phyloP scores from a whole-genome alignment of 2,329 filamentous ascomycete species.

The Epichloe elymi region DNA sequence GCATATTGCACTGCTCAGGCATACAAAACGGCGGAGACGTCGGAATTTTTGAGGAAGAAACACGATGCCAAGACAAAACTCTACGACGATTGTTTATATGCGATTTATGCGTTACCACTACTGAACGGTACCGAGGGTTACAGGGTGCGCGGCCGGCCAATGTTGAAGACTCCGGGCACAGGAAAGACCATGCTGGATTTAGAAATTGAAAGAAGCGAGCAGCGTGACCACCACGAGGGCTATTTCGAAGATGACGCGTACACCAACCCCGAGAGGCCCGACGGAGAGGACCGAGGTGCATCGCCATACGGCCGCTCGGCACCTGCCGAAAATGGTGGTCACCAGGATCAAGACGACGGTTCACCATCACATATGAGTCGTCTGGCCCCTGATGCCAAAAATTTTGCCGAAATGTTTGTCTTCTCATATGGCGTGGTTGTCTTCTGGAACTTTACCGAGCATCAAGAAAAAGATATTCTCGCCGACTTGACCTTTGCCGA shows the following conservation, averaged over 20 bases:
- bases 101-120: slow-evolving; percentile 84
- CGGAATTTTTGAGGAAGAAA: slow-evolving; percentile 80
- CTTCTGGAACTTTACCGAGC: slow-evolving; percentile 97
- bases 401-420: slow-evolving; percentile 90
- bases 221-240: slow-evolving; percentile 77
- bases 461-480: slow-evolving; percentile 90
- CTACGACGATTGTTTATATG: slow-evolving; percentile 95
- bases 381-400: slow-evolving; percentile 57
- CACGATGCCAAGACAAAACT: slow-evolving; percentile 90
- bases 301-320: slow-evolving; percentile 20
- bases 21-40: slow-evolving; percentile 80
- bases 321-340: slow-evolving; percentile 16
- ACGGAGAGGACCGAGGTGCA: slow-evolving; percentile 15
- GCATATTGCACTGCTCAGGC: slow-evolving; percentile 94
- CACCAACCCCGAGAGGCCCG: slow-evolving; percentile 19
- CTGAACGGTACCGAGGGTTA: slow-evolving; percentile 79
- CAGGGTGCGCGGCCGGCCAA: slow-evolving; percentile 76
- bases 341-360: slow-evolving; percentile 25
- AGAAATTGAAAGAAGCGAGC: slow-evolving; percentile 89
- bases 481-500: slow-evolving; percentile 86
- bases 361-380: slow-evolving; percentile 38
- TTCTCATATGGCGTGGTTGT: slow-evolving; percentile 96
- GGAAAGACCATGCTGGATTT: slow-evolving; percentile 88
- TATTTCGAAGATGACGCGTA: slow-evolving; percentile 69
- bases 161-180: slow-evolving; percentile 76